These are phyloP conservation scores for Trichoderma aggressivum DNA, from an alignment of 2,329 filamentous ascomycete genomes.

Conservation along the genomic window DNA sequence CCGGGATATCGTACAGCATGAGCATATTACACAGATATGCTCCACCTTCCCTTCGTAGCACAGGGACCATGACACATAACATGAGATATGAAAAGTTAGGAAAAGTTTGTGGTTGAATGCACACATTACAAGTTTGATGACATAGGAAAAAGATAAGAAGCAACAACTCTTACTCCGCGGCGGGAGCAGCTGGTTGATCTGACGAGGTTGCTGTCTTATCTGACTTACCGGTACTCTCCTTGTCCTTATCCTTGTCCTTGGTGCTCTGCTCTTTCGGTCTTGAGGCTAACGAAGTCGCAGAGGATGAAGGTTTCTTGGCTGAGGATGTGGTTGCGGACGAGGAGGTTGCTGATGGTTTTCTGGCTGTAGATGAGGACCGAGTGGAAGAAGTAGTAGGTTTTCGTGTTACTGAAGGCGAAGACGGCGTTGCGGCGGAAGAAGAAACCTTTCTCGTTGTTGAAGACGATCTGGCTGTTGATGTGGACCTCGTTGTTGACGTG, in stretches of 20 bases:
- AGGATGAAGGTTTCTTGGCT: conserved; percentile 16
- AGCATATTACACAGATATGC: background rate
- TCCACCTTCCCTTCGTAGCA: background rate
- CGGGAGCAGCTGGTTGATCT: background rate
- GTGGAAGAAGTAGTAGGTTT: conserved; percentile 2
- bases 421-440: background rate
- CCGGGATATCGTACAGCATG: conserved; percentile 14
- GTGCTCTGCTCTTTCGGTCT: conserved; percentile 19
- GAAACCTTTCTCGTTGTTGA: conserved; percentile 6
- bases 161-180: background rate
- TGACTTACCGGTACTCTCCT: conserved; percentile 3
- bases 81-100: background rate
- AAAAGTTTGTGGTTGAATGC: background rate
- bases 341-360: background rate
- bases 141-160: background rate
- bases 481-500: background rate
- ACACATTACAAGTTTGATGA: background rate
- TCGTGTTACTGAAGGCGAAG: background rate
- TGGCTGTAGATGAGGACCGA: background rate
- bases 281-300: background rate
- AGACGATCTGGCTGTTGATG: background rate
- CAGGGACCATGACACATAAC: conserved; percentile 7
- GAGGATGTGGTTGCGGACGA: background rate
- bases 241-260: conserved; percentile 19
- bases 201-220: background rate